A percentile compares a stretch with the other conserved stretches of the same genome.
Conservation (phyloP, 345 rosid genomes). For the Boechera divaricarpa region DNA sequence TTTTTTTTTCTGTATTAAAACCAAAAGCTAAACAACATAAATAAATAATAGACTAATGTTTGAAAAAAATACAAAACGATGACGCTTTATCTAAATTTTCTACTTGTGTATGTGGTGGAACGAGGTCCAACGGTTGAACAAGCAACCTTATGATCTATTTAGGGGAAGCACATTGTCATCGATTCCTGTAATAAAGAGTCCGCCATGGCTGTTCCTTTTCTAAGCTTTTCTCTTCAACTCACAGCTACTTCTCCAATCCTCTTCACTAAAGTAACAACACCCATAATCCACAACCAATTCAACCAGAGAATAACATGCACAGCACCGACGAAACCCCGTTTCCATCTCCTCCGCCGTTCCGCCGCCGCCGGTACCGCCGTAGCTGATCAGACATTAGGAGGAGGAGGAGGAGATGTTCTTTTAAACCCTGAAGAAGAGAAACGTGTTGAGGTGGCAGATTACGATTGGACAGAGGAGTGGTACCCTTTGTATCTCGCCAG, state of each 20-base stretch:
- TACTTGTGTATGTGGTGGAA: conserved; percentile 39
- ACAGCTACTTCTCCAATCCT: conserved; percentile 32
- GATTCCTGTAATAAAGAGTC: neutral
- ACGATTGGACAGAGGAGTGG: conserved; percentile 95
- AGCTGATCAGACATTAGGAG: neutral
- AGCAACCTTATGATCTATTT: conserved; percentile 31
- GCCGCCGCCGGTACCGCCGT: conserved; percentile 19
- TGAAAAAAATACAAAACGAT: neutral
- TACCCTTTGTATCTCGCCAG: conserved; percentile 82
- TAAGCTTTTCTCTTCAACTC: conserved; percentile 36
- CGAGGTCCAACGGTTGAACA: conserved; percentile 34
- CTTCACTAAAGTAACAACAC: conserved; percentile 26
- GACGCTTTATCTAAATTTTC: neutral
- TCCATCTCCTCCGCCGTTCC: conserved; percentile 38
- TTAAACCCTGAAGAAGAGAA: conserved; percentile 50
- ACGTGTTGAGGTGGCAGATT: conserved; percentile 53
- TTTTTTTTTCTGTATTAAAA: no score
- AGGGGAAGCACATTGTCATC: neutral
- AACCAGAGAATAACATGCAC: conserved; percentile 29
- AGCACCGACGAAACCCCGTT: conserved; percentile 20
- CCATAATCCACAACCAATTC: conserved; percentile 21
- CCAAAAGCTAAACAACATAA: no score
- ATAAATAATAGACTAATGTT: no score
- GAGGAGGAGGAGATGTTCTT: conserved; percentile 45
- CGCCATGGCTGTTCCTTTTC: conserved; percentile 44